Conservation (phyloP, 2,329 filamentous ascomycete species). For the Diplodia corticola region DNA sequence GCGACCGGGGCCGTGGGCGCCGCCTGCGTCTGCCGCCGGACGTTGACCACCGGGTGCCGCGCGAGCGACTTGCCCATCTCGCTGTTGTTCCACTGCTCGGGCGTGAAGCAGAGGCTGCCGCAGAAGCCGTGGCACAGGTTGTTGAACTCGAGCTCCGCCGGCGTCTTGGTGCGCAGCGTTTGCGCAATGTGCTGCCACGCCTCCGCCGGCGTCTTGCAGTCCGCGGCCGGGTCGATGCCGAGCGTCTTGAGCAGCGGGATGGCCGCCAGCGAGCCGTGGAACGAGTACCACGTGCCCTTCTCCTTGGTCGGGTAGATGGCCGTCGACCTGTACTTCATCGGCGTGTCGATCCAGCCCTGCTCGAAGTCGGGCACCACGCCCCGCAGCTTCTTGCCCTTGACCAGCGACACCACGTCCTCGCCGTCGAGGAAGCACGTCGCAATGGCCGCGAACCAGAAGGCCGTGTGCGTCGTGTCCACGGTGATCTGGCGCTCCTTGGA, state of each 20-base stretch:
- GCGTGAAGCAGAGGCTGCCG: constrained; percentile 48
- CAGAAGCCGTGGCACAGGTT: constrained; percentile 46
- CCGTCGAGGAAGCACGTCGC: constrained; percentile 43
- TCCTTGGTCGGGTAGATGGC: constrained; percentile 49
- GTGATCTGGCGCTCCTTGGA: constrained; percentile 33
- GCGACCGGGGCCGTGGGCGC: constrained; percentile 35
- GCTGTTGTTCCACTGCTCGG: constrained; percentile 47
- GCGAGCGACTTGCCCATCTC: constrained; percentile 47
- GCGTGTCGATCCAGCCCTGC: constrained; percentile 39
- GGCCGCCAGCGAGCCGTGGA: constrained; percentile 53
- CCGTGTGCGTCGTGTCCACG: constrained; percentile 51
- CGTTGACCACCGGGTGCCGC: constrained; percentile 47
- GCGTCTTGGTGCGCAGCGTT: constrained; percentile 30
- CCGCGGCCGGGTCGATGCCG: constrained; percentile 43
- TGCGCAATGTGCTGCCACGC: constrained; percentile 18
- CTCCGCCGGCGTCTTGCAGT: constrained; percentile 32
- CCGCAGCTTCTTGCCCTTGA: constrained; percentile 33
- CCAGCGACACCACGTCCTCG: constrained; percentile 34
- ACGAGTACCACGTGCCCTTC: constrained; percentile 50
- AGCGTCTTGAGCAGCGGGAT: constrained; percentile 48
- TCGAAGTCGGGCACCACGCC: constrained; percentile 43
- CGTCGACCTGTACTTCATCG: constrained; percentile 40
- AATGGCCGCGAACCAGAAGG: constrained; percentile 47
- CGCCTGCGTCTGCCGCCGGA: constrained; percentile 36
- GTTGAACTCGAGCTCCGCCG: constrained; percentile 47